Evolutionary conservation across 352 stramenopile species (phyloP).

Genomic region (Nothophytophthora sp.): DNA sequence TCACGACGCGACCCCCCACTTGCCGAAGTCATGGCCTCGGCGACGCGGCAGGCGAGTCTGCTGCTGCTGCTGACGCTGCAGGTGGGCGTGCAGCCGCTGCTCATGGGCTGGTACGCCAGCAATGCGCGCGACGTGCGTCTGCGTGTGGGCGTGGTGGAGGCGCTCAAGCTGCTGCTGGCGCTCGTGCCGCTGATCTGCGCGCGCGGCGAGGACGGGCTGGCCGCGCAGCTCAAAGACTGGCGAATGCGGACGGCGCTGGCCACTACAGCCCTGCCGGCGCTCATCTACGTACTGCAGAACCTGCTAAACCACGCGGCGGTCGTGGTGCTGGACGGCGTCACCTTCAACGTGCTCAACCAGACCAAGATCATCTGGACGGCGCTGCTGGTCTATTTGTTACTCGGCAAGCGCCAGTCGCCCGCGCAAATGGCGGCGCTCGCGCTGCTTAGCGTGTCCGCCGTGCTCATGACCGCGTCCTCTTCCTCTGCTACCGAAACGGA

Average conservation of each 20-base stretch:
- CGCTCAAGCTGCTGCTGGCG: constrained; percentile 71
- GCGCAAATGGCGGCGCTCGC: constrained; percentile 72
- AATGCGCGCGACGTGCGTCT: constrained; percentile 63
- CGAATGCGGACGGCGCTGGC: constrained; percentile 49
- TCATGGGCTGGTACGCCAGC: constrained; percentile 75
- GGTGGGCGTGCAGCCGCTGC: constrained; percentile 76
- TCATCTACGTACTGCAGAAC: constrained; percentile 87
- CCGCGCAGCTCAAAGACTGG: constrained; percentile 69
- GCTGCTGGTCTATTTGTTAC: constrained; percentile 77
- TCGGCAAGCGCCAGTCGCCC: constrained; percentile 67
- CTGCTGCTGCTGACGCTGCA: constrained; percentile 68
- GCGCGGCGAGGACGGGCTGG: constrained; percentile 32
- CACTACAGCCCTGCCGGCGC: constrained; percentile 66
- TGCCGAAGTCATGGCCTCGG: constrained; percentile 11
- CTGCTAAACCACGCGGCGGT: constrained; percentile 81
- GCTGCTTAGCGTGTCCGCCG: constrained; percentile 66
- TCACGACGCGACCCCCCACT: not conserved
- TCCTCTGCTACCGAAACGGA: constrained; percentile 9
- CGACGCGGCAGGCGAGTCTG: constrained; percentile 53
- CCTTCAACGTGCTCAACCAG: constrained; percentile 88
- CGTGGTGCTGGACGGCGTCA: constrained; percentile 75
- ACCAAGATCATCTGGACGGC: constrained; percentile 91
- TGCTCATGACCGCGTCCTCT: constrained; percentile 70
- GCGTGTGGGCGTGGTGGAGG: constrained; percentile 74
- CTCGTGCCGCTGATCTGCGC: constrained; percentile 58